These are phyloP conservation scores for Fonsecaea pedrosoi DNA, from an alignment of 2,329 filamentous ascomycete genomes.

Conservation along the genomic window DNA sequence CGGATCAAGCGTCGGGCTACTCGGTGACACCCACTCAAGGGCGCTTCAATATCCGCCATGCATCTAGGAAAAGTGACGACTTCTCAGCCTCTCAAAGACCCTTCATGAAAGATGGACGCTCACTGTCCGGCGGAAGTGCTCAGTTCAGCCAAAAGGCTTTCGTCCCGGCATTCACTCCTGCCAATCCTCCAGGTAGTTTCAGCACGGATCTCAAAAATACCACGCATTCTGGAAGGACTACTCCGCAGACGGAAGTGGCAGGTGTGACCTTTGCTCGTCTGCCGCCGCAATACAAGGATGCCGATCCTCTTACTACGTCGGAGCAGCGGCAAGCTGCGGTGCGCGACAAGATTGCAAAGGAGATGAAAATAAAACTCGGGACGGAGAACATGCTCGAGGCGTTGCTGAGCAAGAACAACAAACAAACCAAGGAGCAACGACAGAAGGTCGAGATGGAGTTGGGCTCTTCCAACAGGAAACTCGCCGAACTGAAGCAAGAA, in stretches of 20 bases:
- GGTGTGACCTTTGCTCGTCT: slow-evolving; percentile 24
- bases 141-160: slow-evolving; percentile 70
- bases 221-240: slow-evolving; percentile 66
- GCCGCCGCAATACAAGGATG: slow-evolving; percentile 56
- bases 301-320: slow-evolving; percentile 65
- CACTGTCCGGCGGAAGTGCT: slow-evolving; percentile 63
- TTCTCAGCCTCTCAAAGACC: slow-evolving; percentile 45
- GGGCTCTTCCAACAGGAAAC: slow-evolving; percentile 80
- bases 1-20: slow-evolving; percentile 40
- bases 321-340: slow-evolving; percentile 78
- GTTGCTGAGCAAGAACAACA: slow-evolving; percentile 90
- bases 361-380: slow-evolving; percentile 96
- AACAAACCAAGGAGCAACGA: slow-evolving; percentile 88
- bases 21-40: slow-evolving; percentile 45
- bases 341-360: slow-evolving; percentile 86
- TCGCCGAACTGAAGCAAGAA: slow-evolving; percentile 65
- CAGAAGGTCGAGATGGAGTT: slow-evolving; percentile 84
- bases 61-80: slow-evolving; percentile 43
- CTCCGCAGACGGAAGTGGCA: slow-evolving; percentile 46
- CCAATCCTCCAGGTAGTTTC: slow-evolving; percentile 80
- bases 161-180: slow-evolving; percentile 62
- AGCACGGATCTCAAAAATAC: slow-evolving; percentile 82
- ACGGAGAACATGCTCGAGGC: slow-evolving; percentile 98
- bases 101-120: slow-evolving; percentile 60
- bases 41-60: slow-evolving; percentile 36